Evolutionary conservation across 1,284 basidiomycete species (phyloP), one percentile per base, ranked within the genome.

Genomic region (Ustilago bromivora): DNA sequence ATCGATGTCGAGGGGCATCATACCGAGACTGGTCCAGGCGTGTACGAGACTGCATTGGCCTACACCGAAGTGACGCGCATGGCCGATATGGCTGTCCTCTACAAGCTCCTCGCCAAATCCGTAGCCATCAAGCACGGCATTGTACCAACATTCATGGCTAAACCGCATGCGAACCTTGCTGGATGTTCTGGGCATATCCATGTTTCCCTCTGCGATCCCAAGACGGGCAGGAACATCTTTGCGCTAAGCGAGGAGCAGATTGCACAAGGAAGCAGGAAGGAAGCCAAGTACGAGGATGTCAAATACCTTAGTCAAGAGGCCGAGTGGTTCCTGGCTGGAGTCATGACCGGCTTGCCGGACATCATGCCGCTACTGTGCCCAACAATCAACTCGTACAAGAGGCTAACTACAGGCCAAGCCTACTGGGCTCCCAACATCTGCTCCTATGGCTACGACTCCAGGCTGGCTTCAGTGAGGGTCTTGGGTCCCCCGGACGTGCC

Each of bases 351-450:
- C 36, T 88, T 99, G 63, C 90, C 93, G 3, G 95, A 98, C 86
- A 91, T 87, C 57, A 84, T 88, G 71, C 88, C 88, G 1, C 77
- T 88, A 73, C 88, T 97, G 66, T 95, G 96, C 40, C 95, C 95
- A 0, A 97, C 93, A 0, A 92, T 97, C 87, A 96, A 96, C 84
- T 94, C 94, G n/a, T 99, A 98, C 88, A 99, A 98, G 86, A 93
- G 96, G 23, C 90, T 99, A 13, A 92, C 94, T 17, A 95, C 93
- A n/a, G 95, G 95, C 19, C 94, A 95, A 85, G 87, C 93, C 1
- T 96, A 93, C 88, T 97, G 94, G 94, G 95, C 95, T 2, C 95
- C 95, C 3, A 96, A 95, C 84, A 92, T 94, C 9, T 86, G 88
- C 13, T 95, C 94, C 3, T 98, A 95, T 85, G 96, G 95, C 2